Percentiles rank a stretch among this genome's conserved stretches.
Conservation (phyloP, 495 filamentous ascomycete species). For the Penicillium malachiteum region DNA sequence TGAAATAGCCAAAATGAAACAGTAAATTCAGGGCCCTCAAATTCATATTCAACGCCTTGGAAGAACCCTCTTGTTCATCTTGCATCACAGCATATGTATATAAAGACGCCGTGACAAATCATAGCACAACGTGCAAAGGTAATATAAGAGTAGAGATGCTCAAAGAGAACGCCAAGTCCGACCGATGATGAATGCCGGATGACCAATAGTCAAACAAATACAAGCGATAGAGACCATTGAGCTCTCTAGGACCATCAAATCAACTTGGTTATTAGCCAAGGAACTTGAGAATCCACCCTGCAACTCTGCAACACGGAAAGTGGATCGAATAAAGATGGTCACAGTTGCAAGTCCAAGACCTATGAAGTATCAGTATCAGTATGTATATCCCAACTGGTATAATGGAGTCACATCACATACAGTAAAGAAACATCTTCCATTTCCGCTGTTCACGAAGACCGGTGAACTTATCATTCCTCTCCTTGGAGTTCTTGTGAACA, state of each 20-base stretch:
- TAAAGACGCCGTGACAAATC: background rate
- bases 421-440: conserved; percentile 13
- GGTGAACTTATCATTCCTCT: conserved; percentile 6
- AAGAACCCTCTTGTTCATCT: no score
- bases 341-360: conserved; percentile 44
- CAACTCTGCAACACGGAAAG: conserved; percentile 66
- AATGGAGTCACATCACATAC: conserved; percentile 1
- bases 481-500: conserved; percentile 21
- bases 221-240: conserved; percentile 62
- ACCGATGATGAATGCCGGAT: background rate
- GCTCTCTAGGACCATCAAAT: conserved; percentile 70
- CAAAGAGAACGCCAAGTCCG: conserved; percentile 2
- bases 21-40: no score
- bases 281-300: conserved; percentile 54
- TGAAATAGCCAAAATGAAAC: no score
- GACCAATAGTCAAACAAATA: conserved; percentile 39
- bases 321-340: conserved; percentile 59
- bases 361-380: background rate
- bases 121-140: background rate
- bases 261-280: conserved; percentile 56
- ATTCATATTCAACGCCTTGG: no score
- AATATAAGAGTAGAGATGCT: background rate
- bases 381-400: conserved; percentile 1
- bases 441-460: conserved; percentile 6
- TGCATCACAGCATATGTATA: background rate